Evolutionary conservation across 2,329 filamentous ascomycete genomes (phyloP).

Genomic region (Onygena corvina): DNA sequence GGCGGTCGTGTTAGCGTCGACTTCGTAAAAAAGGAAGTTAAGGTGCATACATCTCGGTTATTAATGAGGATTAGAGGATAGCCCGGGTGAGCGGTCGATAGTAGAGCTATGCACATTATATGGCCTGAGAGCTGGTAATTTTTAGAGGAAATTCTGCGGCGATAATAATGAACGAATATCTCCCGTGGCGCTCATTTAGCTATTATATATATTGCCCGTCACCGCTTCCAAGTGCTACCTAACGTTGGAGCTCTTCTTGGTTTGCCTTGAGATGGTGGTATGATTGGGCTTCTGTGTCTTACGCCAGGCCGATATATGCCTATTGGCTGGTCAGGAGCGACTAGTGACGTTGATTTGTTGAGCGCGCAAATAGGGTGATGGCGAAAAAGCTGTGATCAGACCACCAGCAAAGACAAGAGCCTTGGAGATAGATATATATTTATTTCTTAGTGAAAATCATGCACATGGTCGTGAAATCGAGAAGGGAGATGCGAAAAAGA

Average conservation of each 20-base stretch:
- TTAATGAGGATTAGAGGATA: constrained; percentile 65
- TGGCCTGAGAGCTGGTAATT: neutral
- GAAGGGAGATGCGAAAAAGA: too few relatives aligned
- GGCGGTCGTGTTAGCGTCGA: neutral
- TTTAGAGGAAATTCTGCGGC: too few relatives aligned
- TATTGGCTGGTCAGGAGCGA: neutral
- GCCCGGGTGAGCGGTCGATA: constrained; percentile 62
- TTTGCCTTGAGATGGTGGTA: neutral
- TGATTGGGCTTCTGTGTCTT: neutral
- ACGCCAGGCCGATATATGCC: neutral
- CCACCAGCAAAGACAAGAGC: too few relatives aligned
- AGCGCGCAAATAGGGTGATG: too few relatives aligned
- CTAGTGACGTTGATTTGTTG: neutral
- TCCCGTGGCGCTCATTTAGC: neutral
- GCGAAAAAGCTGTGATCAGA: neutral
- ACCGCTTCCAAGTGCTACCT: neutral
- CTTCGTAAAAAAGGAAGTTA: neutral
- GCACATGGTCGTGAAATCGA: neutral
- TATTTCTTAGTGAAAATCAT: neutral
- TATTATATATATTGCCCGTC: neutral
- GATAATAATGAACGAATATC: too few relatives aligned
- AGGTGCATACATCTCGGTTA: constrained; percentile 57
- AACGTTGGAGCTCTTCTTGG: neutral
- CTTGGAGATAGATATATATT: too few relatives aligned
- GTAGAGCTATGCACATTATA: constrained; percentile 62